Base-by-base conservation (phyloP, 208 protist species). In the Leishmania arabica region DNA sequence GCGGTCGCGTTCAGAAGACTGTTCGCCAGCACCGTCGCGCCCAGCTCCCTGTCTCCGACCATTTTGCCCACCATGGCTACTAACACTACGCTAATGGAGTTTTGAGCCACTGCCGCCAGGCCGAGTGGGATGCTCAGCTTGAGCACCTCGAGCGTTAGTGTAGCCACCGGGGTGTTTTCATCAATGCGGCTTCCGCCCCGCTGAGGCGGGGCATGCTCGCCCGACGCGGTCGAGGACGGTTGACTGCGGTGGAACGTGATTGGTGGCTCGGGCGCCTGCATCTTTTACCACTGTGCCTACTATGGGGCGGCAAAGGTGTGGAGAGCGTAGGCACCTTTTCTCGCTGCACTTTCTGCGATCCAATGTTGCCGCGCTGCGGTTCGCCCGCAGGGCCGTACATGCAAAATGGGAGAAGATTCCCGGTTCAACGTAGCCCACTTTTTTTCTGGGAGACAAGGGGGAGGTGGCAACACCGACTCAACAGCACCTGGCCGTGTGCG, bases 1-100 rank as follows among this genome's bases (percentile, higher is more conserved):
- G 89, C 90, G 21, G 92, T 95, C n/a, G 92, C 87, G 71, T 95
- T 95, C 49, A 97, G 88, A n/a, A 97, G 86, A 1, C 92, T 91
- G 65, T 90, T 89, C 3, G 90, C 92, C 19, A 97, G 78, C 17
- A 92, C 88, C 3, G 91, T 89, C 5, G 86, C 91, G 34, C 93
- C 93, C 3, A 97, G 82, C 64, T 90, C 77, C 40, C 69, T 84
- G 17, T 86, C 84, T 31, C 92, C 89, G 8, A 91, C 80, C 75
- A 92, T 83, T 24, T 77, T 86, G 1, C 92, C 93, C 19, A 92
- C 89, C 85, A 91, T 85, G 64, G 87, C 86, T 49, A 93, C 79
- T 19, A 94, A 68, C 54, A 89, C 71, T 37, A 88, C 47, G 53
- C 75, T 84, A 75, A 95, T 89, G 31, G 88, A 92, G 69, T 93